Percentiles rank a stretch among this genome's conserved stretches.
Conservation (phyloP, 1,284 basidiomycete genomes). For the Anthracocystis panici-leucophaei region DNA sequence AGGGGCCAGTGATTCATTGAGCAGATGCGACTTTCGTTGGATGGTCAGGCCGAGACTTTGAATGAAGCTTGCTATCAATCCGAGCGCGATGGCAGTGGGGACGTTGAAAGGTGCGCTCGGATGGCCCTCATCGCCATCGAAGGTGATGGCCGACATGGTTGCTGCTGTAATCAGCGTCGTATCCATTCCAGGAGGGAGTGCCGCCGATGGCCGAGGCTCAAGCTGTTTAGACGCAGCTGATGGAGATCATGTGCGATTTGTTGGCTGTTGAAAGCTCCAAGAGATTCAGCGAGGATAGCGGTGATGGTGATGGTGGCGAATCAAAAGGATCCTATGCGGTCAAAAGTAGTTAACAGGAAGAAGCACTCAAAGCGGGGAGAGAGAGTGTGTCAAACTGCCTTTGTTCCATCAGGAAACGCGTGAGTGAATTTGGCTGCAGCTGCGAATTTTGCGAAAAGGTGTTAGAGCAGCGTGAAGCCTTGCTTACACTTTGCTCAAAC, state of each 20-base stretch:
- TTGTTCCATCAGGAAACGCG: constrained; percentile 18
- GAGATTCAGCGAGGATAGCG: neutral
- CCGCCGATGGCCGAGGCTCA: constrained; percentile 13
- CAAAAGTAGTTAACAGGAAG: too few relatives aligned
- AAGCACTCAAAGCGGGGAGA: constrained; percentile 9
- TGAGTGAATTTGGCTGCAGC: neutral
- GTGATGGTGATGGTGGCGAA: neutral
- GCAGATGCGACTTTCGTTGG: constrained; percentile 92
- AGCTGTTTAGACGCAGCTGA: constrained; percentile 3
- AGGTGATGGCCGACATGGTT: constrained; percentile 14
- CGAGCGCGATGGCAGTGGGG: constrained; percentile 72
- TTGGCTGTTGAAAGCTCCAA: neutral
- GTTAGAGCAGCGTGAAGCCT: too few relatives aligned
- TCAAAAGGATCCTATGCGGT: neutral
- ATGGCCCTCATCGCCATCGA: constrained; percentile 6
- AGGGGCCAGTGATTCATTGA: constrained; percentile 81
- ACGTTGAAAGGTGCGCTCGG: constrained; percentile 48
- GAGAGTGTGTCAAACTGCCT: constrained; percentile 4
- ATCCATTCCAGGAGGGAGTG: neutral
- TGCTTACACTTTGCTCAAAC: too few relatives aligned
- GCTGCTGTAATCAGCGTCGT: neutral
- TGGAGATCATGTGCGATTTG: neutral
- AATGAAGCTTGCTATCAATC: constrained; percentile 87
- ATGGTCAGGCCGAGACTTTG: constrained; percentile 91
- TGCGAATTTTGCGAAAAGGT: too few relatives aligned